Evolutionary conservation across 805 yeast species (phyloP).

Genomic region (Wickerhamiella musiphila): DNA sequence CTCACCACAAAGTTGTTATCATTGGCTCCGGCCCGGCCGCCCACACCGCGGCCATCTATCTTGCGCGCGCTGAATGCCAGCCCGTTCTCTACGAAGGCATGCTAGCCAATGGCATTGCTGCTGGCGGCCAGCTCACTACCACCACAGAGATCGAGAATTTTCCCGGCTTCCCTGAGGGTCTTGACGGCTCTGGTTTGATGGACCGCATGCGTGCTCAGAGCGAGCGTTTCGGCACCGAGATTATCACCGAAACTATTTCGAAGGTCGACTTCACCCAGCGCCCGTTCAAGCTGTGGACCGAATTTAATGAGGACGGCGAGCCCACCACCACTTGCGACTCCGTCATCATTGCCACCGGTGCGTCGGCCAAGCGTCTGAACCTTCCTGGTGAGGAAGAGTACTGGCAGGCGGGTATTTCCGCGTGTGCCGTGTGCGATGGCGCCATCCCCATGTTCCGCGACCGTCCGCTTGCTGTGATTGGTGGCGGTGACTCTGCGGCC

Average conservation of each 20-base stretch:
- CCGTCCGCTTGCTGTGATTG: conserved; percentile 92
- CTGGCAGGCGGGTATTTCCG: conserved; percentile 99
- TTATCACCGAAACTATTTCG: conserved; percentile 87
- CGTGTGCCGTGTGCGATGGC: conserved; percentile 99
- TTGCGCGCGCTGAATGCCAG: conserved; percentile 89
- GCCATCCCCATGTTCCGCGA: conserved; percentile 98
- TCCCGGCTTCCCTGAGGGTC: conserved; percentile 95
- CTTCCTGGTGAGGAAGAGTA: conserved; percentile 93
- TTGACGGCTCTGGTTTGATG: conserved; percentile 77
- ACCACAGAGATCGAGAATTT: conserved; percentile 97
- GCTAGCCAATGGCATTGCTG: conserved; percentile 95
- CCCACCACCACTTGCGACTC: conserved; percentile 81
- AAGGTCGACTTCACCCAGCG: conserved; percentile 74
- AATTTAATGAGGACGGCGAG: conserved; percentile 79
- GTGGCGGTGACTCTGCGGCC: conserved; percentile 99
- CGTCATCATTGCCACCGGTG: conserved; percentile 90
- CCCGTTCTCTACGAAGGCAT: conserved; percentile 91
- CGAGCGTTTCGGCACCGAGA: conserved; percentile 73
- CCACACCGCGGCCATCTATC: conserved; percentile 95
- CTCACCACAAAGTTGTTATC: conserved; percentile 21
- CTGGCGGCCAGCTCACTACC: conserved; percentile 97
- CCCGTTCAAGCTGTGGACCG: conserved; percentile 96
- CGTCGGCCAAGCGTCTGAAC: conserved; percentile 86
- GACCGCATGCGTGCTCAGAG: conserved; percentile 88
- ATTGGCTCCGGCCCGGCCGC: conserved; percentile 97